Evolutionary conservation across 1,139 yeast genomes (phyloP).

Genomic region (Candida albicans): DNA sequence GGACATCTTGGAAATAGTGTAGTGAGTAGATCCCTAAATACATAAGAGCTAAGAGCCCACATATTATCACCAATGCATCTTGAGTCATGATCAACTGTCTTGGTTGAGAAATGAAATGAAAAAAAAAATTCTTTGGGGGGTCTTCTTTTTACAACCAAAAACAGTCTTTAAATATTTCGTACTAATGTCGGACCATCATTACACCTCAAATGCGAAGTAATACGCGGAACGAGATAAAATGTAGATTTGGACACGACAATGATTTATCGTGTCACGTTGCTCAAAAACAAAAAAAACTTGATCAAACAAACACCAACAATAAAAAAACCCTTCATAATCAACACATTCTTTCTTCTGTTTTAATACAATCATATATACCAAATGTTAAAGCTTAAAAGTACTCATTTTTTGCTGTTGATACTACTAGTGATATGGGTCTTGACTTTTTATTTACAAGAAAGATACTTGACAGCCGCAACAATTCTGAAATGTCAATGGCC

Average conservation of each 20-base stretch:
- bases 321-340: background rate
- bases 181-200: background rate
- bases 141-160: background rate
- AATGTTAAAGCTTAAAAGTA: conserved; percentile 12
- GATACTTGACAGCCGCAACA: conserved; percentile 26
- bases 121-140: background rate
- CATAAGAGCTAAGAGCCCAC: conserved; percentile 15
- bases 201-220: too few relatives aligned
- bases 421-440: conserved; percentile 31
- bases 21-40: conserved; percentile 23
- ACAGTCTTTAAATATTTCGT: background rate
- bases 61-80: background rate
- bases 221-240: too few relatives aligned
- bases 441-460: conserved; percentile 35
- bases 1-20: conserved; percentile 45
- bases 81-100: background rate
- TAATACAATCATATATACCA: background rate
- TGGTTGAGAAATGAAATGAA: background rate
- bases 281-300: too few relatives aligned
- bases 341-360: background rate
- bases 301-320: too few relatives aligned
- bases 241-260: too few relatives aligned
- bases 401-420: conserved; percentile 25
- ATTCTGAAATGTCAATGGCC: conserved; percentile 41
- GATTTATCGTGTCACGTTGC: too few relatives aligned